Percentiles rank a stretch among this genome's conserved stretches.
These are phyloP conservation scores for Coemansia sp. DNA, from an alignment of 192 early-diverging fungal species.

Conservation along the genomic window DNA sequence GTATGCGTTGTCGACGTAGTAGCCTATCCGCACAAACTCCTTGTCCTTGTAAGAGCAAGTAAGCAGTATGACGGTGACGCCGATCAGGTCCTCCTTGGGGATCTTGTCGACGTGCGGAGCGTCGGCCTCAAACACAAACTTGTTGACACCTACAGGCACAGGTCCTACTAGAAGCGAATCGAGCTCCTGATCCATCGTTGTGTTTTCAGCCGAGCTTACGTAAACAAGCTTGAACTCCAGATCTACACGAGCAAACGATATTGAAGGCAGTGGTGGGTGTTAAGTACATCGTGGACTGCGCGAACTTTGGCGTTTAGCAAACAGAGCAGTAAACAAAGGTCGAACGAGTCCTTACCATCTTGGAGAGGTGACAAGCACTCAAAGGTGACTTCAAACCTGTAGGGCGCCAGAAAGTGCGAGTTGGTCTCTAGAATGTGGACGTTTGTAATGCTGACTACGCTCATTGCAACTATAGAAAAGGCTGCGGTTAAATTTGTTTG, in stretches of 20 bases:
- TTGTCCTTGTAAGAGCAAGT: constrained; percentile 87
- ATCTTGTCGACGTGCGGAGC: constrained; percentile 77
- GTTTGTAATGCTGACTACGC: constrained; percentile 79
- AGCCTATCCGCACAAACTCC: constrained; percentile 97
- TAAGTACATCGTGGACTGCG: not conserved
- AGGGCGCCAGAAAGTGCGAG: constrained; percentile 76
- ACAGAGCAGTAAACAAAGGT: constrained; percentile 6
- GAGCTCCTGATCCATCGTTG: constrained; percentile 84
- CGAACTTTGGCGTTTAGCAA: not conserved
- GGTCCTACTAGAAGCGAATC: constrained; percentile 97
- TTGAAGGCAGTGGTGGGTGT: not conserved
- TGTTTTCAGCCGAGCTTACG: constrained; percentile 87
- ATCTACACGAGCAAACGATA: constrained; percentile 62
- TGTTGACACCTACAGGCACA: constrained; percentile 92
- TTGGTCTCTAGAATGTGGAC: constrained; percentile 74
- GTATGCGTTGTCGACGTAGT: constrained; percentile 99
- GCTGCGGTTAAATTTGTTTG: not conserved
- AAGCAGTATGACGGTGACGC: constrained; percentile 90
- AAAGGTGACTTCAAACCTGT: constrained; percentile 96
- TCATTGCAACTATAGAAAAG: constrained; percentile 58
- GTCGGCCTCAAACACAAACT: constrained; percentile 85
- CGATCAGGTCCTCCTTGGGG: constrained; percentile 81
- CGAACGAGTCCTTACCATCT: constrained; percentile 67
- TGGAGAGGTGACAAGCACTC: constrained; percentile 87
- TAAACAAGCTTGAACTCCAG: constrained; percentile 98